Evolutionary conservation across 1,284 basidiomycete species (phyloP).

Genomic region (Cutaneotrichosporon mucoides): DNA sequence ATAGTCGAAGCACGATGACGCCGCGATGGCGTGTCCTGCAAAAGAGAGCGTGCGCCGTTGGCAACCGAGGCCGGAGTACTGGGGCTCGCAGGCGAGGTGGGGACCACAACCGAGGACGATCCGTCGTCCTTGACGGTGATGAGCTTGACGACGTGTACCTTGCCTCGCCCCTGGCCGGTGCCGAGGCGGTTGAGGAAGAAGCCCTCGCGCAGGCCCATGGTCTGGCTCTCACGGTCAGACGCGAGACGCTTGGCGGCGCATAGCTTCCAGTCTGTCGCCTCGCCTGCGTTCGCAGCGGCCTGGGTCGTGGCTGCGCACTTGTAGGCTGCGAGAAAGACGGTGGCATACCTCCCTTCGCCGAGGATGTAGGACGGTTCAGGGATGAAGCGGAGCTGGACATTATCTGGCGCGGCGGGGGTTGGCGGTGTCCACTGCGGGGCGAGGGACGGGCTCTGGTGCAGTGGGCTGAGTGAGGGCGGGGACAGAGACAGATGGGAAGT

Average conservation of each 20-base stretch:
- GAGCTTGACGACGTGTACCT: constrained; percentile 38
- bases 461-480: constrained; percentile 24
- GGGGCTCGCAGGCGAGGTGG: background rate
- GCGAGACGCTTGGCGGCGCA: constrained; percentile 51
- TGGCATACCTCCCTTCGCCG: constrained; percentile 51
- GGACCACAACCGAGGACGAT: background rate
- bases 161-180: constrained; percentile 17
- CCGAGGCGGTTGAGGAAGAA: constrained; percentile 50
- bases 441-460: constrained; percentile 41
- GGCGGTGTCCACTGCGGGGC: constrained; percentile 33
- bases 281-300: background rate
- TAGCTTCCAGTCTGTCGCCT: constrained; percentile 37
- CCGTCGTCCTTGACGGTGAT: constrained; percentile 45
- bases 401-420: constrained; percentile 29
- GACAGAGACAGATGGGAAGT: background rate
- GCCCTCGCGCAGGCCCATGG: constrained; percentile 51
- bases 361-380: constrained; percentile 42
- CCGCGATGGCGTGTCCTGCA: background rate
- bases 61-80: background rate
- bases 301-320: background rate
- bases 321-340: constrained; percentile 49
- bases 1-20: constrained; percentile 12
- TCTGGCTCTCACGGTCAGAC: constrained; percentile 50
- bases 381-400: constrained; percentile 37
- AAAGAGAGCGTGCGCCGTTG: too few species aligned